A percentile compares a stretch with the other conserved stretches of the same genome.
These are phyloP conservation scores for Hortaea werneckii DNA, from an alignment of 2,329 filamentous ascomycete species.

Conservation along the genomic window DNA sequence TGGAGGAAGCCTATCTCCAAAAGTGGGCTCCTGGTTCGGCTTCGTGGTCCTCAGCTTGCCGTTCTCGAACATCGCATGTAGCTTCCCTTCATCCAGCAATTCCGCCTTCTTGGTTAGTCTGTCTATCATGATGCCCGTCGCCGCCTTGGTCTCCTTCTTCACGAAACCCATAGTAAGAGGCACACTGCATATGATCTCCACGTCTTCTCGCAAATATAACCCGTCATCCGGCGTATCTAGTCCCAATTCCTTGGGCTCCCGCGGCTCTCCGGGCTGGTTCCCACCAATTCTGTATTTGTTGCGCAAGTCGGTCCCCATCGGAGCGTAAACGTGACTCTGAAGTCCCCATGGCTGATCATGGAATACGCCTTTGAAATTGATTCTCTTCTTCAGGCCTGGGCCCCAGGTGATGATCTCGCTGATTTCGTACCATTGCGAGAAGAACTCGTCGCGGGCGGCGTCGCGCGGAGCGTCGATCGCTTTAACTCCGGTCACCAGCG, in stretches of 20 bases:
- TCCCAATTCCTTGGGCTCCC: slow-evolving; percentile 53
- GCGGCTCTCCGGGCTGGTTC: slow-evolving; percentile 58
- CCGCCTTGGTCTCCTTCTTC: slow-evolving; percentile 55
- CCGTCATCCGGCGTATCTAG: slow-evolving; percentile 55
- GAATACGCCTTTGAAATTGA: slow-evolving; percentile 61
- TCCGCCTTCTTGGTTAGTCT: slow-evolving; percentile 59
- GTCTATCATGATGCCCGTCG: slow-evolving; percentile 57
- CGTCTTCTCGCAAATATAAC: slow-evolving; percentile 58
- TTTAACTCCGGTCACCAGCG: slow-evolving; percentile 54
- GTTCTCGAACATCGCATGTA: slow-evolving; percentile 58
- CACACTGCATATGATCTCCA: slow-evolving; percentile 60
- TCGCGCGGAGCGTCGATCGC: slow-evolving; percentile 57
- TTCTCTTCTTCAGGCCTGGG: slow-evolving; percentile 55
- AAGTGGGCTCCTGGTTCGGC: slow-evolving; percentile 24
- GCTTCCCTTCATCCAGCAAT: slow-evolving; percentile 53
- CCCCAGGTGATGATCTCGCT: slow-evolving; percentile 58
- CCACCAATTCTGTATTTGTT: slow-evolving; percentile 59
- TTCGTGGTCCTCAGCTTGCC: slow-evolving; percentile 52
- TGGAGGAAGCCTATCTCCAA: slow-evolving; percentile 4
- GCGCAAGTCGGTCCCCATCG: slow-evolving; percentile 55
- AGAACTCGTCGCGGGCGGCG: slow-evolving; percentile 60
- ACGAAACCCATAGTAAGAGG: slow-evolving; percentile 51
- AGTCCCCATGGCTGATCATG: slow-evolving; percentile 63
- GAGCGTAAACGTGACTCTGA: slow-evolving; percentile 62
- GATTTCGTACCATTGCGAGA: slow-evolving; percentile 66